phyloP scores from a whole-genome alignment of 306 rosid genomes.

The Castanea sativa region DNA sequence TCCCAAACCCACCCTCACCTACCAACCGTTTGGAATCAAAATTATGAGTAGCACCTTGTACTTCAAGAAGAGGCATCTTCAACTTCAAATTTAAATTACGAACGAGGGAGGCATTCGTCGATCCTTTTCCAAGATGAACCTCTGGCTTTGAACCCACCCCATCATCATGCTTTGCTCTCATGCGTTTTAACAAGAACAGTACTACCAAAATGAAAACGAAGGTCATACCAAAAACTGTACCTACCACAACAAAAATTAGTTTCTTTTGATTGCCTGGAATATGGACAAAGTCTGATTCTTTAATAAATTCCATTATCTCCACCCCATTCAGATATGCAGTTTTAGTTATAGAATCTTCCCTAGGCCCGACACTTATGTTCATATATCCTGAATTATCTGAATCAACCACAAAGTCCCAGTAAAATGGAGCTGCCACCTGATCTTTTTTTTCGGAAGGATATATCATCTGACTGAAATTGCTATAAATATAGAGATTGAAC shows the following conservation, averaged over 20 bases:
- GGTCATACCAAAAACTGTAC: constrained; percentile 26
- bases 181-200: constrained; percentile 24
- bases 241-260: constrained; percentile 5
- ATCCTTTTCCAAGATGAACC: constrained; percentile 9
- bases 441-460: fast-evolving
- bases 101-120: constrained; percentile 31
- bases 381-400: constrained; percentile 28
- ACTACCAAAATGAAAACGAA: constrained; percentile 10
- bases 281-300: not conserved
- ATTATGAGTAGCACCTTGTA: constrained; percentile 37
- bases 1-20: constrained; percentile 57
- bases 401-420: constrained; percentile 28
- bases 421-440: constrained; percentile 2
- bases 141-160: constrained; percentile 9
- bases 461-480: fast-evolving
- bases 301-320: constrained; percentile 37
- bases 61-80: constrained; percentile 34
- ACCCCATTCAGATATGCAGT: constrained; percentile 37
- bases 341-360: fast-evolving
- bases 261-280: not conserved
- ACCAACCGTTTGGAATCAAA: constrained; percentile 30
- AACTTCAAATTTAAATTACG: constrained; percentile 36
- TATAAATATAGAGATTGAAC: constrained; percentile 19
- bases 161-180: constrained; percentile 16
- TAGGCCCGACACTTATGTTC: constrained; percentile 4